phyloP scores from a whole-genome alignment of 768 basidiomycete species.

The Mycena belliarum region DNA sequence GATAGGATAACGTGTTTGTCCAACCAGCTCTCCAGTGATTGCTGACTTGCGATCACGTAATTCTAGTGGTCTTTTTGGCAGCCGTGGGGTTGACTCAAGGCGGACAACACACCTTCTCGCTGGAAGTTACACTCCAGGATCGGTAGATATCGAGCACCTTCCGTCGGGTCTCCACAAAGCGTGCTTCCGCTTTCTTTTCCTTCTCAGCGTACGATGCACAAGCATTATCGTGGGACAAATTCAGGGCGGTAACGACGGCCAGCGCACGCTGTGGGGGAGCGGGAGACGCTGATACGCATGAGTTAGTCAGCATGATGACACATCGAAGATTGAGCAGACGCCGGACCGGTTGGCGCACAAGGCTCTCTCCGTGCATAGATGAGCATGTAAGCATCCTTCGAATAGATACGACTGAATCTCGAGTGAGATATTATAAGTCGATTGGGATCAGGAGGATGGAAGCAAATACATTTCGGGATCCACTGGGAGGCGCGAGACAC shows the following conservation, averaged over 20 bases:
- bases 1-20: constrained; percentile 39
- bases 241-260: constrained; percentile 54
- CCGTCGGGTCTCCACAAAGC: constrained; percentile 52
- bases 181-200: constrained; percentile 42
- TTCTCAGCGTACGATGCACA: constrained; percentile 50
- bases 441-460: not conserved
- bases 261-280: constrained; percentile 57
- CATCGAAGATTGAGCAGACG: constrained; percentile 12
- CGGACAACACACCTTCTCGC: constrained; percentile 44
- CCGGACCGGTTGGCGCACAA: constrained; percentile 6
- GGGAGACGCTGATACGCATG: constrained; percentile 26
- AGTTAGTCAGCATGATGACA: constrained; percentile 1
- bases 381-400: constrained; percentile 94
- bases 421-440: not conserved
- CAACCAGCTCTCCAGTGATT: constrained; percentile 64
- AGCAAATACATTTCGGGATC: constrained; percentile 13
- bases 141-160: constrained; percentile 62
- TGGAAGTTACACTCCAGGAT: constrained; percentile 55
- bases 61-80: constrained; percentile 34
- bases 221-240: constrained; percentile 53
- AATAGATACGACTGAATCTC: constrained; percentile 51
- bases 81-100: not conserved
- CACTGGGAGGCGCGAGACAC: not conserved
- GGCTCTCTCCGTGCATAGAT: constrained; percentile 67
- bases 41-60: constrained; percentile 58